Base-by-base conservation (phyloP, 768 basidiomycete genomes). In the Boletellus ananiceps region DNA sequence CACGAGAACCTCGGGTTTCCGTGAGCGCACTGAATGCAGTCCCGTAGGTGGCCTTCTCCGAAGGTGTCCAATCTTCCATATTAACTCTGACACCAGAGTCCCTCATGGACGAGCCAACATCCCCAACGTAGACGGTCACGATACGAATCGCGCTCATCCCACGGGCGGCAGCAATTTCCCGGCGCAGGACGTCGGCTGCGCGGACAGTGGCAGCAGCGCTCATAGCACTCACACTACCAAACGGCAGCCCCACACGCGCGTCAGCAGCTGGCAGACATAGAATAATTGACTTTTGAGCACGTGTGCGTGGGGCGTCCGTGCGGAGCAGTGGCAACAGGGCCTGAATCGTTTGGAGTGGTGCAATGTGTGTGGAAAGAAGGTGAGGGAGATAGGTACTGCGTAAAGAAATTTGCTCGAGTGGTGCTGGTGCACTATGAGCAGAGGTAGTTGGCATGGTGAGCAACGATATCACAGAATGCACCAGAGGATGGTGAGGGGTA, bases 381-480 rank as follows among this genome's bases (percentile, higher is more conserved):
- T 87, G 86, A 12, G 85, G 78, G 31, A 86, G 71, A 61, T 91
- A 91, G 5, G 77, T 71, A 35, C 74, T 70, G 21, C 71, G 75
- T 9, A 91, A 70, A 15, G 82, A 77, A 37, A 90, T 69, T 54
- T 84, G 83, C 62, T 90, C 88, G 18, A 91, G 67, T 0, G 88
- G 88, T 3, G 82, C 80, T 14, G 76, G 71, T 9, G 65, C 51
- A 39, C 67, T 69, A 29, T 65, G 53, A n/a, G 55, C 33, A 27
- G 56, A 74, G n/a, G 72, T 54, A 4, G 68, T 59, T 29, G 77
- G 59, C 32, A 91, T 74, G 44, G 83, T 77, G 53, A 91, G 76
- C 27, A 91, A 74, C 37, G 87, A 91, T 57, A 94, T 76, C 56
- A 92, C 72, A 18, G 88, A 85, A 54, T 88, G 83, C 38, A 94